A percentile compares a stretch with the other conserved stretches of the same genome.
These are phyloP conservation scores for Phialocephala sp. DNA, from an alignment of 2,329 filamentous ascomycete genomes.

Conservation along the genomic window DNA sequence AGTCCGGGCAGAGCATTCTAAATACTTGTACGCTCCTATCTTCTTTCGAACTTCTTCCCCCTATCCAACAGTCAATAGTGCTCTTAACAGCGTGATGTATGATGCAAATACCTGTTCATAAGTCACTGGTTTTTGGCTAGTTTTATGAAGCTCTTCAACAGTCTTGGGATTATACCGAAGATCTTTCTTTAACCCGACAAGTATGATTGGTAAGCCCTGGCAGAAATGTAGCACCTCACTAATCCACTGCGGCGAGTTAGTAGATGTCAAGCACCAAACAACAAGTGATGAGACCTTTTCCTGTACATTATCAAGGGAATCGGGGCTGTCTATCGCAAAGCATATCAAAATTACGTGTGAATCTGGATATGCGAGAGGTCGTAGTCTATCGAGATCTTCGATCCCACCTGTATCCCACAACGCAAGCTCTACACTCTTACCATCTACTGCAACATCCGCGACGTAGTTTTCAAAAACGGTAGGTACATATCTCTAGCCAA, in stretches of 20 bases:
- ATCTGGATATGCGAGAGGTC: constrained; percentile 97
- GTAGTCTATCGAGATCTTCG: constrained; percentile 99
- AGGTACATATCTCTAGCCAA: constrained; percentile 88
- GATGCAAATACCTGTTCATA: constrained; percentile 79
- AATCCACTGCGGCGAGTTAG: constrained; percentile 77
- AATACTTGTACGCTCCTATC: constrained; percentile 92
- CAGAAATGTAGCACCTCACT: constrained; percentile 99
- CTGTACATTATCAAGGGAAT: constrained; percentile 98
- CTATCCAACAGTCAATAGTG: constrained; percentile 51
- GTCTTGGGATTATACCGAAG: constrained; percentile 95
- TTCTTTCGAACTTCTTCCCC: constrained; percentile 96
- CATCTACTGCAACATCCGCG: constrained; percentile 99
- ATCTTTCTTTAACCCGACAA: constrained; percentile 99
- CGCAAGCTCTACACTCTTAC: constrained; percentile 98
- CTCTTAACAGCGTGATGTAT: background rate
- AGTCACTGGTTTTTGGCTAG: constrained; percentile 95
- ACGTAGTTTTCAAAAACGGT: constrained; percentile 99
- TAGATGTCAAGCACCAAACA: background rate
- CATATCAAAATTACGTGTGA: constrained; percentile 99
- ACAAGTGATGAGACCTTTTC: constrained; percentile 7
- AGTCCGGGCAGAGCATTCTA: constrained; percentile 99
- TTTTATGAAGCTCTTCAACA: constrained; percentile 97
- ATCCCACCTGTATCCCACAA: constrained; percentile 99
- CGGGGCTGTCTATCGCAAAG: constrained; percentile 96
- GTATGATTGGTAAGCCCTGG: constrained; percentile 96